Evolutionary conservation across 805 yeast genomes (phyloP).

Genomic region (Lachancea waltii): DNA sequence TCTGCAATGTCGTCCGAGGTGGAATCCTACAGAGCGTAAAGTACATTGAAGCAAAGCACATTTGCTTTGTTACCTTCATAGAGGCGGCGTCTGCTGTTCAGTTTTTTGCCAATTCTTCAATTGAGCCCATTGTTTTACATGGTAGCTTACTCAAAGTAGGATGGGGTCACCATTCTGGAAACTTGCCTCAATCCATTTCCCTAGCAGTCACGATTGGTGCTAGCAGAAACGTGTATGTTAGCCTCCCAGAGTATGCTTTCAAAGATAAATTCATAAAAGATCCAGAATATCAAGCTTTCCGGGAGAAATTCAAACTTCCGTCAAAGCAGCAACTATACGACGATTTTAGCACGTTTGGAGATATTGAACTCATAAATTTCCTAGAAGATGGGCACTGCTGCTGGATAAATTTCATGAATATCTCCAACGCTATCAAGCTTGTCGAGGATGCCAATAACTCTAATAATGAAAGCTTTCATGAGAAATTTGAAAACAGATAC

Average conservation of each 20-base stretch:
- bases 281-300: constrained; percentile 29
- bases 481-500: constrained; percentile 42
- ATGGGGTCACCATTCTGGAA: constrained; percentile 68
- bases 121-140: constrained; percentile 55
- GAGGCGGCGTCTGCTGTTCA: constrained; percentile 60
- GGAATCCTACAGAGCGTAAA: constrained; percentile 63
- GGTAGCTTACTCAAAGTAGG: constrained; percentile 58
- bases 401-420: constrained; percentile 63
- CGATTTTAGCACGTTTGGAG: constrained; percentile 63
- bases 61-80: constrained; percentile 66
- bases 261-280: constrained; percentile 32
- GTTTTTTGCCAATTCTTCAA: constrained; percentile 53
- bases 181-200: constrained; percentile 47
- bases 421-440: constrained; percentile 54
- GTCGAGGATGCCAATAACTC: constrained; percentile 50
- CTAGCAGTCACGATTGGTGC: constrained; percentile 69
- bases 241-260: constrained; percentile 41
- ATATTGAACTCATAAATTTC: constrained; percentile 68
- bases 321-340: constrained; percentile 43
- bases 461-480: constrained; percentile 32
- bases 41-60: constrained; percentile 43
- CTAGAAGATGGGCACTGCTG: constrained; percentile 67
- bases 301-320: constrained; percentile 35
- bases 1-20: constrained; percentile 71
- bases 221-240: constrained; percentile 70